phyloP scores from a whole-genome alignment of 1,284 basidiomycete genomes.

The Microstroma glucosiphilum region DNA sequence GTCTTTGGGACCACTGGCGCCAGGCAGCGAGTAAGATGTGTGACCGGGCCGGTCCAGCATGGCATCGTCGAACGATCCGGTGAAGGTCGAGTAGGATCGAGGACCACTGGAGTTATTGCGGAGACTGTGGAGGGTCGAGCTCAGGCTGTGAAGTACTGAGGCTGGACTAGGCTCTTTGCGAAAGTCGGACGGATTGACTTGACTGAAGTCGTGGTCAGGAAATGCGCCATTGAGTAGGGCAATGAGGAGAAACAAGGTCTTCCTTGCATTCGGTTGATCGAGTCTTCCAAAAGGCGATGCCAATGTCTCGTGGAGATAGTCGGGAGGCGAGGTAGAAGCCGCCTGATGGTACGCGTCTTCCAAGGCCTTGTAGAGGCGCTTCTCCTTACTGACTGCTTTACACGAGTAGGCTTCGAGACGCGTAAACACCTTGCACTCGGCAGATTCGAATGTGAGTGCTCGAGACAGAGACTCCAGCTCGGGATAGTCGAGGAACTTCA shows the following conservation, averaged over 20 bases:
- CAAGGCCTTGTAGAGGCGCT: conserved; percentile 87
- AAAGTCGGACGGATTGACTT: conserved; percentile 84
- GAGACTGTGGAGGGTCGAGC: conserved; percentile 44
- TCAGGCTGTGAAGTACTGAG: conserved; percentile 45
- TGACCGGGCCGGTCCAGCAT: conserved; percentile 6
- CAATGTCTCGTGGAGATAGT: conserved; percentile 41
- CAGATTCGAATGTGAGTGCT: conserved; percentile 65
- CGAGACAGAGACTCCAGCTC: conserved; percentile 71
- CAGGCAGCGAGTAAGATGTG: neutral
- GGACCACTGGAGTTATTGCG: conserved; percentile 33
- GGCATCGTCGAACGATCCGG: conserved; percentile 38
- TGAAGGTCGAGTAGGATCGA: conserved; percentile 32
- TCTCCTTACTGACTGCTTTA: conserved; percentile 94
- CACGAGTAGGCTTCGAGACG: conserved; percentile 95
- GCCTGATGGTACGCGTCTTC: conserved; percentile 42
- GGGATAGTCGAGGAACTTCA: conserved; percentile 88
- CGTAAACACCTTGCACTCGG: conserved; percentile 83
- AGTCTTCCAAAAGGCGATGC: conserved; percentile 52
- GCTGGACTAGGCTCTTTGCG: conserved; percentile 56
- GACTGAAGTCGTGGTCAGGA: conserved; percentile 93
- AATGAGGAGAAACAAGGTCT: conserved; percentile 88
- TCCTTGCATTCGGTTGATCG: conserved; percentile 60
- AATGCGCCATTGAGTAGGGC: conserved; percentile 94
- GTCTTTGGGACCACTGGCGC: neutral
- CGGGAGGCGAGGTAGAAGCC: conserved; percentile 43